Evolutionary conservation across 2,329 filamentous ascomycete species (phyloP).

Genomic region (Hymenoscyphus linearis): DNA sequence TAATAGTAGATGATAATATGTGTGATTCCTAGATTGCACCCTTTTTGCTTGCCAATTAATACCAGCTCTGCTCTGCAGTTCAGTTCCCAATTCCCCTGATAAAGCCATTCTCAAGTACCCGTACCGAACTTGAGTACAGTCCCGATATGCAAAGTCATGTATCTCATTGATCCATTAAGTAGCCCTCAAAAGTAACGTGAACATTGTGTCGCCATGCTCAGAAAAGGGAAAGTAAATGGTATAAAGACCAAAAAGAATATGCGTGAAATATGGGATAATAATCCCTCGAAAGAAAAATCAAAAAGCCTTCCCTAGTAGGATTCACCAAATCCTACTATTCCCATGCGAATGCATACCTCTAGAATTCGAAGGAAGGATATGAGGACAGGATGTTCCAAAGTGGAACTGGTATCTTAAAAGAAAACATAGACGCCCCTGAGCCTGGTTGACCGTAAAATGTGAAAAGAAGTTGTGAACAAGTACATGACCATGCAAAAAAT

Average conservation of each 20-base stretch:
- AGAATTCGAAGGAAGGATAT: slow-evolving; percentile 3
- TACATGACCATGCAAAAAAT: slow-evolving; percentile 26
- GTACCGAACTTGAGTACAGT: neutral
- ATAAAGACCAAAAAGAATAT: neutral
- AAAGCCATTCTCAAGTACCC: neutral
- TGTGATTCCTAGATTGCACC: neutral
- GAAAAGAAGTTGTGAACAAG: slow-evolving; percentile 20
- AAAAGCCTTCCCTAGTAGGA: neutral
- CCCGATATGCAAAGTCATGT: slow-evolving; percentile 2
- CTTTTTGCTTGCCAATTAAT: neutral
- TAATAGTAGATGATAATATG: too few species aligned
- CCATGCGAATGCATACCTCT: slow-evolving; percentile 5
- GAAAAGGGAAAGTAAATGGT: neutral
- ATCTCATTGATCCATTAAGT: slow-evolving; percentile 5
- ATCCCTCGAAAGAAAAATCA: neutral
- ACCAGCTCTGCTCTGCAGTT: neutral
- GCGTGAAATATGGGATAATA: neutral
- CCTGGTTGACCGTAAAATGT: neutral
- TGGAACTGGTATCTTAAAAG: slow-evolving; percentile 10
- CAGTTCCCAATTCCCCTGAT: neutral
- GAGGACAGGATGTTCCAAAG: slow-evolving; percentile 5
- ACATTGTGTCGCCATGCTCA: neutral
- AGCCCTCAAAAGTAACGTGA: neutral
- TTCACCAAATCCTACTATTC: neutral
- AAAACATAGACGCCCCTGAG: neutral